These are phyloP conservation scores for Fusarium incarnatum DNA, from an alignment of 2,329 filamentous ascomycete genomes.

Conservation along the genomic window DNA sequence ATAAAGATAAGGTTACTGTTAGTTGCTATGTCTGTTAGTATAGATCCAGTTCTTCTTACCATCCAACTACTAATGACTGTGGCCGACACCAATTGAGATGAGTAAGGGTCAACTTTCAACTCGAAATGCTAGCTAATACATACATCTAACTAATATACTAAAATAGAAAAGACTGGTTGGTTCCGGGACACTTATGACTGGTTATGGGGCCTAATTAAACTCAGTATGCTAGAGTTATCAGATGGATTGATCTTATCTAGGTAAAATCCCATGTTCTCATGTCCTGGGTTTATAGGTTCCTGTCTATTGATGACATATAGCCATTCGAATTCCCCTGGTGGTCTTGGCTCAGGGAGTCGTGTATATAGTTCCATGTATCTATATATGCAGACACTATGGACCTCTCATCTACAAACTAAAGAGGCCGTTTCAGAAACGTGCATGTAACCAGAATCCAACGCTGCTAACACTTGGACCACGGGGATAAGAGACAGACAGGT, in stretches of 20 bases:
- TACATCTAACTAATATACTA: no score
- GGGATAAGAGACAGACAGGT: neutral
- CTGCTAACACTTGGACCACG: fast-evolving
- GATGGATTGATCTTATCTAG: neutral
- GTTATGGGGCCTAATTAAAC: neutral
- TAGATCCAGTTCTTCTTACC: neutral
- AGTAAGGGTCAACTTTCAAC: no score
- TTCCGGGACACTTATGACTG: neutral
- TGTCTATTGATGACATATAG: neutral
- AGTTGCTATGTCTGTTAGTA: neutral
- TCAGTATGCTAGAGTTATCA: neutral
- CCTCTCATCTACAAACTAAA: neutral
- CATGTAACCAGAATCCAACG: fast-evolving
- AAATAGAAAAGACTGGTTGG: neutral
- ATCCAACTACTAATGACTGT: neutral
- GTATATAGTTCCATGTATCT: neutral
- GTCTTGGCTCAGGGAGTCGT: neutral
- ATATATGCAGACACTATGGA: neutral
- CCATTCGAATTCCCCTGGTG: neutral
- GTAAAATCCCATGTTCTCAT: neutral
- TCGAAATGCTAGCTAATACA: no score
- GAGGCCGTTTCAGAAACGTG: neutral
- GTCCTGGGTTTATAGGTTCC: neutral
- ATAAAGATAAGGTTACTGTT: neutral
- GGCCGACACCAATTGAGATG: no score